Conservation (phyloP, 352 stramenopile species). For the Pythium plurisporium region DNA sequence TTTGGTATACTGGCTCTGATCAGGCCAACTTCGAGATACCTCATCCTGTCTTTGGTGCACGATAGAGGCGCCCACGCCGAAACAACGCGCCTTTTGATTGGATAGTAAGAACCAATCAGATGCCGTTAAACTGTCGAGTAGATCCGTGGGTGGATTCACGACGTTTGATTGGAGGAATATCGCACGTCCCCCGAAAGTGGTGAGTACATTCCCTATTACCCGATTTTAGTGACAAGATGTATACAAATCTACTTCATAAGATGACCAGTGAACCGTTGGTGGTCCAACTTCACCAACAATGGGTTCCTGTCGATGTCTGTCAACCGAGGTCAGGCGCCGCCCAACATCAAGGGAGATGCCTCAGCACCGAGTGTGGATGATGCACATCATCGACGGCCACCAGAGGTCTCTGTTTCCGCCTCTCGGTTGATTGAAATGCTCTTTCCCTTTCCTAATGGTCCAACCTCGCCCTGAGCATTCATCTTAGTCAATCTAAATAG, state of each 20-base stretch:
- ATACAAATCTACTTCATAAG: too few species aligned
- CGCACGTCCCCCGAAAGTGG: background rate
- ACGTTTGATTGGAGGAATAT: slow-evolving; percentile 18
- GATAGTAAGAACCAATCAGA: slow-evolving; percentile 11
- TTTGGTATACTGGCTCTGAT: slow-evolving; percentile 8
- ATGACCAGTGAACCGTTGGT: too few species aligned
- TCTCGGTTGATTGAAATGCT: too few species aligned
- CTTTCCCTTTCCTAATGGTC: too few species aligned
- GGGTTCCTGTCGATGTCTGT: too few species aligned
- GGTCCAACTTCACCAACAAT: too few species aligned
- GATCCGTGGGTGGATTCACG: background rate
- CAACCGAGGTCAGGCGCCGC: background rate
- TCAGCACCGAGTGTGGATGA: too few species aligned
- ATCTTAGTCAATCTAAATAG: slow-evolving; percentile 60
- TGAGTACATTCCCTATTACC: background rate
- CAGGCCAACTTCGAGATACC: slow-evolving; percentile 11
- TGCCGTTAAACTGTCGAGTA: slow-evolving; percentile 18
- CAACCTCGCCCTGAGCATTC: too few species aligned
- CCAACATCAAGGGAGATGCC: background rate
- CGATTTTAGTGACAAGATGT: background rate
- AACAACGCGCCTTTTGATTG: slow-evolving; percentile 4
- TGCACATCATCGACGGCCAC: too few species aligned
- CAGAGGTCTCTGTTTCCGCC: too few species aligned
- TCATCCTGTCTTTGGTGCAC: slow-evolving; percentile 10
- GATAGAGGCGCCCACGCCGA: slow-evolving; percentile 9